These are phyloP conservation scores for Skeletonema tropicum DNA, from an alignment of 108 stramenopile species.

Conservation along the genomic window DNA sequence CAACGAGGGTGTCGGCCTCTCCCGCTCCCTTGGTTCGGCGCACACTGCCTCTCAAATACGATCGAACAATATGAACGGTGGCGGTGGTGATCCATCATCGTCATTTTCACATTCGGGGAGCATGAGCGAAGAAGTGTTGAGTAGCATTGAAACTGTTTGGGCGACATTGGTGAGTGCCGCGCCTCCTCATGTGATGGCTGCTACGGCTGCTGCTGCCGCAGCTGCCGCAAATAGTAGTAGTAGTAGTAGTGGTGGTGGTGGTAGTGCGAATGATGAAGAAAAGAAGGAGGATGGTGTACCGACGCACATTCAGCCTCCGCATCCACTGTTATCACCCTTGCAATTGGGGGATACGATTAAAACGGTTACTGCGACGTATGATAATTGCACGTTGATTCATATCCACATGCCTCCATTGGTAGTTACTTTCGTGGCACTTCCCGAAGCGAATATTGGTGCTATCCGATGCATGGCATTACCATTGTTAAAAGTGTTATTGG, in stretches of 20 bases:
- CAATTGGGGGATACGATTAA: slow-evolving; percentile 27
- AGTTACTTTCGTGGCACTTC: slow-evolving; percentile 40
- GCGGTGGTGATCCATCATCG: background rate
- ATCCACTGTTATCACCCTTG: slow-evolving; percentile 43
- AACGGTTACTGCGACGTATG: slow-evolving; percentile 40
- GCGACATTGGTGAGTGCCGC: slow-evolving; percentile 46
- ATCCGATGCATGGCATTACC: slow-evolving; percentile 31
- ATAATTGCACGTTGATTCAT: slow-evolving; percentile 49
- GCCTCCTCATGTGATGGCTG: slow-evolving; percentile 50
- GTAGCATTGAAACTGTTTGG: slow-evolving; percentile 51
- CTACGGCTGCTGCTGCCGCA: slow-evolving; percentile 2
- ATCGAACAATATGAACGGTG: background rate
- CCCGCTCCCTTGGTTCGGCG: slow-evolving; percentile 52
- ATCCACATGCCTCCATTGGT: slow-evolving; percentile 49
- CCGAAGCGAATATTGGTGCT: slow-evolving; percentile 43
- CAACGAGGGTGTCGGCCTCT: slow-evolving; percentile 53
- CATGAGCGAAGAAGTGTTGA: slow-evolving; percentile 48
- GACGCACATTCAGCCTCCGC: slow-evolving; percentile 32
- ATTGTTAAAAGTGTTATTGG: slow-evolving; percentile 29
- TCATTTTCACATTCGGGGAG: slow-evolving; percentile 13
- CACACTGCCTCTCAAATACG: slow-evolving; percentile 16
- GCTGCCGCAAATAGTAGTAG: background rate
- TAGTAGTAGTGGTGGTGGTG: background rate
- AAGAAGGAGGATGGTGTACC: slow-evolving; percentile 1
- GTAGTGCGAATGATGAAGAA: background rate